Conservation (phyloP, 129 eudicot genomes). For the Chrysanthemum seticuspe region DNA sequence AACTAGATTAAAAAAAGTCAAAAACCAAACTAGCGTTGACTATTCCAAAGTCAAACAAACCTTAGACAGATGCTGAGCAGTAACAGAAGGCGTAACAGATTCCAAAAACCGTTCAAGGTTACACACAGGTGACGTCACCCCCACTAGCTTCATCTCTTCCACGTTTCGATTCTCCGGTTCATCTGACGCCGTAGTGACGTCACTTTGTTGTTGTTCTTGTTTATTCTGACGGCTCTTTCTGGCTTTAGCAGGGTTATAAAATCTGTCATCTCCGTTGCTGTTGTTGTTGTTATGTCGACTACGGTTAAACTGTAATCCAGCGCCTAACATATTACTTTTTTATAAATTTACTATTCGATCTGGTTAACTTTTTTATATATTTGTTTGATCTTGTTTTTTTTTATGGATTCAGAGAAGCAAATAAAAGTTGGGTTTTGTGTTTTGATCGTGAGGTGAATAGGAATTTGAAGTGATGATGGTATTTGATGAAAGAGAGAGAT, state of each 20-base stretch:
- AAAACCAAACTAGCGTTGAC: not conserved
- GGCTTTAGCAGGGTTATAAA: conserved; percentile 71
- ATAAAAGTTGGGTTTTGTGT: too few relatives aligned
- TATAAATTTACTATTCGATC: too few relatives aligned
- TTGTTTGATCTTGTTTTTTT: too few relatives aligned
- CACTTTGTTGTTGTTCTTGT: conserved; percentile 33
- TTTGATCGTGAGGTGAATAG: too few relatives aligned
- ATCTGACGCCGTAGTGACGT: conserved; percentile 39
- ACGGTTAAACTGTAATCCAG: conserved; percentile 79
- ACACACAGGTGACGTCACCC: conserved; percentile 27
- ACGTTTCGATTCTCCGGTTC: conserved; percentile 25
- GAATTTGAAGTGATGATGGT: too few relatives aligned
- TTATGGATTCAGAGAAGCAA: too few relatives aligned
- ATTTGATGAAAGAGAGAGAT: too few relatives aligned
- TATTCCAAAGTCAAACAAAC: conserved; percentile 30
- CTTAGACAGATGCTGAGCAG: conserved; percentile 83
- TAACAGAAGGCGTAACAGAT: conserved; percentile 73
- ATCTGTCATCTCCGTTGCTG: conserved; percentile 73
- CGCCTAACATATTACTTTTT: conserved; percentile 55
- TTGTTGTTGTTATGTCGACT: conserved; percentile 29
- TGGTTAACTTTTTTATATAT: too few relatives aligned
- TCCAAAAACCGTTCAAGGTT: conserved; percentile 79
- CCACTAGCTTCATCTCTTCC: not conserved
- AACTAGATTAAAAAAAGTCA: too few relatives aligned
- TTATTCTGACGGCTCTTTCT: conserved; percentile 40